Evolutionary conservation across 345 rosid genomes (phyloP), one percentile per base, ranked within the genome.

Genomic region (Lumnitzera littorea): DNA sequence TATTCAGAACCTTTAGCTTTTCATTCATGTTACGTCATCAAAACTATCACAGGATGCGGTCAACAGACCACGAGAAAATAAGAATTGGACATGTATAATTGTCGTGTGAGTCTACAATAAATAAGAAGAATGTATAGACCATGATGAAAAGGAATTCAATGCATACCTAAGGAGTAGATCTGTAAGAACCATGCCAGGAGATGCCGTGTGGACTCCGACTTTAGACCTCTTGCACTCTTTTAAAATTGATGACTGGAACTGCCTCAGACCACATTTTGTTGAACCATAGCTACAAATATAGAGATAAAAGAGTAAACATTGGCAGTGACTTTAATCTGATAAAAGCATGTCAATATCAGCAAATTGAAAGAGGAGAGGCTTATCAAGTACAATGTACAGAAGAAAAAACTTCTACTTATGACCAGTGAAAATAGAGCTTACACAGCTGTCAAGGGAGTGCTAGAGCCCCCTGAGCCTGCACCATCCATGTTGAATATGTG

Each of bases 401-500:
- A 5, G 59, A 15, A 25, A 11, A 36, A 36, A 31, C 17, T 41
- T 16, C 48, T 5, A 41, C 0, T 47, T 46, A 52, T 52, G 15
- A 52, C 55, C 13, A 23, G 41, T 13, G 50, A 29, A 23, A 25
- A 51, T 56, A 11, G 15, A 62, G 70, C 88, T 77, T 78, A 92
- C 96, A 92, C 98, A 23, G 96, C 98, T 0, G 98, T 92, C 65
- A 89, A 86, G 52, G 96, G 96, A 53, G 98, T 92, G 70, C 98
- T 92, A 24, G 98, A 92, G 48, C 96, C 98, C 8, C 98, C 98
- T 16, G 98, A 89, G 16, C 96, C 98, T 49, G 96, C 96, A 59
- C 96, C 98, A 67, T 92, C 98, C 98, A 87, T 92, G 82, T 89
- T 92, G 68, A 92, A 89, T 58, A 92, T 83, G 72, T 89, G 96